Percentiles rank a stretch among this genome's conserved stretches.
Conservation (phyloP, 257 asterid genomes). For the Solanum boliviense region DNA sequence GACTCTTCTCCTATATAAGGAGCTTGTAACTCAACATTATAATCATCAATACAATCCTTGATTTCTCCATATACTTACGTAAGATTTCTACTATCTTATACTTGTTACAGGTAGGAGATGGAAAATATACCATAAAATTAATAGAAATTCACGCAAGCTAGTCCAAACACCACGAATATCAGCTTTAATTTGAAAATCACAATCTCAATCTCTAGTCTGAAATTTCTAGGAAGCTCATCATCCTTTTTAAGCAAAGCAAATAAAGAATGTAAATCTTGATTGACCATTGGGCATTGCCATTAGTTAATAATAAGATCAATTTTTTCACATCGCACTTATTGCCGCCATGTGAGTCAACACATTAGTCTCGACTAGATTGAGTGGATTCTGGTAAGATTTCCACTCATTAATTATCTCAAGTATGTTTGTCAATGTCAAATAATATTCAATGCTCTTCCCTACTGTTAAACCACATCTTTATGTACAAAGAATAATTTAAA, state of each 20-base stretch:
- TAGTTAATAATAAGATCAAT: neutral
- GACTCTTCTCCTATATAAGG: too few relatives aligned
- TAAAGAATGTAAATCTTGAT: neutral
- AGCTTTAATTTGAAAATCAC: neutral
- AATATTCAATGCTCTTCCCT: neutral
- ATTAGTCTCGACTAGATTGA: neutral
- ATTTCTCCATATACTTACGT: too few relatives aligned
- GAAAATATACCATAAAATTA: too few relatives aligned
- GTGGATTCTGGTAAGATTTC: neutral
- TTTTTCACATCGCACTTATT: neutral
- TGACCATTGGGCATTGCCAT: neutral
- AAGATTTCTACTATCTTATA: too few relatives aligned
- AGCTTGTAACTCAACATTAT: too few relatives aligned
- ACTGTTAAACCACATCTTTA: neutral
- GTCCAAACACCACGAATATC: too few relatives aligned
- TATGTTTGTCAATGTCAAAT: neutral
- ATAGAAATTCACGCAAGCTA: too few relatives aligned
- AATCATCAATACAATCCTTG: too few relatives aligned
- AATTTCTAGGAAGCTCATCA: neutral
- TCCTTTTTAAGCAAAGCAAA: neutral
- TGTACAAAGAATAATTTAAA: too few relatives aligned
- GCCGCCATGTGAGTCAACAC: neutral
- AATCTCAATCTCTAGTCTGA: neutral
- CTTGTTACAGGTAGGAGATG: neutral
- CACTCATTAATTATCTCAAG: neutral